A percentile compares a stretch with the other conserved stretches of the same genome.
phyloP scores from a whole-genome alignment of 176 grass and related monocot species.

The Aegilops sharonensis region DNA sequence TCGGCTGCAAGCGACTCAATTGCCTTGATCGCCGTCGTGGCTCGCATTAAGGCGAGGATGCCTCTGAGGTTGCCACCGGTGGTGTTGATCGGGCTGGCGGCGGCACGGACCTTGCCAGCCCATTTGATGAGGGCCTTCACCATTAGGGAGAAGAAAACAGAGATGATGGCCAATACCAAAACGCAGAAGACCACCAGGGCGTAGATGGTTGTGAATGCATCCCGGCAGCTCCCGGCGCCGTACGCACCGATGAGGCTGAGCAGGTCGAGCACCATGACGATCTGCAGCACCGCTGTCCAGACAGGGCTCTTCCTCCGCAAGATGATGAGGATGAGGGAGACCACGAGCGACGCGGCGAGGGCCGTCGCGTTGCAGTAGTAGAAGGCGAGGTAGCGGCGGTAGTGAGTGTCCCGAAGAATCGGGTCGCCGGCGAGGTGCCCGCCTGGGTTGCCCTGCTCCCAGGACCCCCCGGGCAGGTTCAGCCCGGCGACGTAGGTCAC shows the following conservation, averaged over 20 bases:
- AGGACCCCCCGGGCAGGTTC: constrained; percentile 33
- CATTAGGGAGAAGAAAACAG: too few relatives aligned
- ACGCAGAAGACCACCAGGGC: background rate
- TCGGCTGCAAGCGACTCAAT: too few relatives aligned
- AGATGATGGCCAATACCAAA: background rate
- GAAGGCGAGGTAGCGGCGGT: constrained; percentile 31
- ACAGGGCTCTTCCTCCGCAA: background rate
- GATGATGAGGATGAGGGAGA: constrained; percentile 31
- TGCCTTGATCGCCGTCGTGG: too few relatives aligned
- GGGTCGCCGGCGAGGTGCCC: constrained; percentile 11
- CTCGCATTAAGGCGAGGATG: too few relatives aligned
- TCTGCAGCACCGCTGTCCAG: background rate
- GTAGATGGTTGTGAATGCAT: background rate
- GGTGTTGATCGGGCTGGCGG: too few relatives aligned
- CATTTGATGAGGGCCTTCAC: too few relatives aligned
- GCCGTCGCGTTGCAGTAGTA: constrained; percentile 52
- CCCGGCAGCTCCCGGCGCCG: background rate
- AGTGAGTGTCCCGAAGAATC: constrained; percentile 9
- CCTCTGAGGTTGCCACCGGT: too few relatives aligned
- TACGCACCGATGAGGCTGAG: constrained; percentile 6
- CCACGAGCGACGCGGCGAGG: constrained; percentile 26
- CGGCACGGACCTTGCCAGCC: too few relatives aligned
- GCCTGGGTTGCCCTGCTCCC: background rate
- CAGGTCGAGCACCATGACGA: background rate
- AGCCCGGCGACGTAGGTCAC: background rate